Evolutionary conservation across 768 basidiomycete genomes (phyloP), one percentile per base, ranked within the genome.

Genomic region (Boletales sp.): DNA sequence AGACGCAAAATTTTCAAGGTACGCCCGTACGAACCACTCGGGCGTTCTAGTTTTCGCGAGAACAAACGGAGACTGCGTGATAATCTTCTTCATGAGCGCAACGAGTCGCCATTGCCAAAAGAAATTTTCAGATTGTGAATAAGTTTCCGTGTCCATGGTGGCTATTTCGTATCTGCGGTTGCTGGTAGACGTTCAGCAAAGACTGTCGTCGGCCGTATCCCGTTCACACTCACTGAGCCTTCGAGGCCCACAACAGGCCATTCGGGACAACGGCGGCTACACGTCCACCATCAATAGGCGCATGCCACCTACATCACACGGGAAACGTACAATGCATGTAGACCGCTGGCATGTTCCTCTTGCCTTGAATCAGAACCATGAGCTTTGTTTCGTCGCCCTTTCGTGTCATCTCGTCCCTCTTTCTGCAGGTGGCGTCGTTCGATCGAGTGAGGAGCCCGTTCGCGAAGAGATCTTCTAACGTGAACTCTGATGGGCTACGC

Each of bases 21-120:
- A 85, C 14, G 61, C 63, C 1, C 70, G 54, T 28, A 79, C 69
- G 41, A 81, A 72, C 74, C 76, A 82, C n/a, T 72, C 64, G 13
- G 82, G 73, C 0, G 75, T 76, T 17, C 79, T 74, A 5, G 68
- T 54, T 40, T 68, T 61, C 5, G 67, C 2, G 0, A 72, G 63
- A 1, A 73, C 71, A 17, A 63, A 15, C 5, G 51, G 54, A 46
- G 78, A 72, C 1, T 52, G 67, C 14, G 61, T 49, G 44, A 70
- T 56, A n/a, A 84, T 74, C 25, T 77, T 65, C 0, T 72, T 57
- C 51, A 87, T 74, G 35, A 79, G 57, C 1, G 67, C 70, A 19
- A 79, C 57, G 1, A 81, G 69, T 17, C 75, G 76, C 57, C 75
- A 83, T 37, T 76, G 74, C 34, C 72, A 70, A 37, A 86, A 60